These are phyloP conservation scores for Oropetium thomaeum DNA, from an alignment of 176 grass and related monocot species.

Conservation along the genomic window DNA sequence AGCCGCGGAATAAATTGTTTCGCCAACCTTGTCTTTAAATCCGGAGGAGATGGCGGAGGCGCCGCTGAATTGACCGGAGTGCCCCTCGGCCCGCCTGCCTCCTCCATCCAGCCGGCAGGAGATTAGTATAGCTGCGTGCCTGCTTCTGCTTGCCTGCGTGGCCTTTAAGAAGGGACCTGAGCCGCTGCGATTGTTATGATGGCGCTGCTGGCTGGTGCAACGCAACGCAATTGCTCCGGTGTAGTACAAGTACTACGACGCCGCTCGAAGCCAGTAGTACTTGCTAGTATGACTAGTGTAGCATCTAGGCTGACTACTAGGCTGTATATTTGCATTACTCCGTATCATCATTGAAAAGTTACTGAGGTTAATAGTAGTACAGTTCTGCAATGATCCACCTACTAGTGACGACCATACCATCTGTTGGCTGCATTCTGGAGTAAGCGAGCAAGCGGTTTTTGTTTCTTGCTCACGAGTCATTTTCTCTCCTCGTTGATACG, in stretches of 20 bases:
- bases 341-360: background rate
- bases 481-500: background rate
- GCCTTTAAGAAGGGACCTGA: slow-evolving; percentile 40
- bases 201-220: slow-evolving; percentile 22
- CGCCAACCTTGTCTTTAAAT: slow-evolving; percentile 56
- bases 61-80: slow-evolving; percentile 21
- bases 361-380: too few relatives aligned
- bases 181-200: slow-evolving; percentile 35
- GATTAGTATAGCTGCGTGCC: slow-evolving; percentile 45
- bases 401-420: too few relatives aligned
- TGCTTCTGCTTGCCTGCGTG: slow-evolving; percentile 46
- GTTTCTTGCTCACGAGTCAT: background rate
- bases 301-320: background rate
- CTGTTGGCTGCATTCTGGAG: background rate
- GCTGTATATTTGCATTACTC: background rate
- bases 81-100: slow-evolving; percentile 29
- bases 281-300: background rate
- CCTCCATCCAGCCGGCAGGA: too few relatives aligned
- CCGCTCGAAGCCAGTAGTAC: background rate
- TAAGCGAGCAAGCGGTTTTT: background rate
- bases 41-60: slow-evolving; percentile 10
- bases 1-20: slow-evolving; percentile 51
- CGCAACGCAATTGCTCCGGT: slow-evolving; percentile 33
- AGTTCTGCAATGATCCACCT: background rate
- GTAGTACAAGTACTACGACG: too few relatives aligned